A percentile compares a stretch with the other conserved stretches of the same genome.
phyloP scores from a whole-genome alignment of 2,329 filamentous ascomycete species.

The Cyclaneusma minus region DNA sequence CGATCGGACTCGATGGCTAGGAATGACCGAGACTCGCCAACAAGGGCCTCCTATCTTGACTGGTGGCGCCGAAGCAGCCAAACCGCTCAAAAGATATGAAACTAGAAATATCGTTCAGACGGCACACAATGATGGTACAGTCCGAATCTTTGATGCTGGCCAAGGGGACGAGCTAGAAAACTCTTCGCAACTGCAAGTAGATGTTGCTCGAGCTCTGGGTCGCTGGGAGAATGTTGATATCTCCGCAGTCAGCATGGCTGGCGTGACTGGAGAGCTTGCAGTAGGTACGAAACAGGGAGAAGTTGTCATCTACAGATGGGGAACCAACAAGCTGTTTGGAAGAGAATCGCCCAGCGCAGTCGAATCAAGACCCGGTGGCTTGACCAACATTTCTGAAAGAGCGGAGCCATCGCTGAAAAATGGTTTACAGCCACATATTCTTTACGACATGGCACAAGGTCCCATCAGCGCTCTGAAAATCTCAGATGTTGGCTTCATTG shows the following conservation, averaged over 20 bases:
- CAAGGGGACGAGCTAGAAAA: slow-evolving; percentile 93
- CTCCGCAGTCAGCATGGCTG: slow-evolving; percentile 63
- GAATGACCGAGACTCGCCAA: slow-evolving; percentile 70
- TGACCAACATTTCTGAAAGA: slow-evolving; percentile 61
- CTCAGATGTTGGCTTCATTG: slow-evolving; percentile 88
- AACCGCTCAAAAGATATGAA: slow-evolving; percentile 63
- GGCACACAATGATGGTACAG: slow-evolving; percentile 77
- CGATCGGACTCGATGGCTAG: slow-evolving; percentile 71
- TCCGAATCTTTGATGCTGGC: slow-evolving; percentile 87
- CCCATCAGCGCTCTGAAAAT: slow-evolving; percentile 65
- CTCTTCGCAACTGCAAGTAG: slow-evolving; percentile 62
- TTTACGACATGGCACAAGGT: slow-evolving; percentile 75
- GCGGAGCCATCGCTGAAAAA: slow-evolving; percentile 61
- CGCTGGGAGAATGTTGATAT: slow-evolving; percentile 66
- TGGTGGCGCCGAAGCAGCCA: slow-evolving; percentile 60
- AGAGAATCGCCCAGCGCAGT: slow-evolving; percentile 35
- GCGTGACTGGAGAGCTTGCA: slow-evolving; percentile 70
- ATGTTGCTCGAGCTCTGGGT: slow-evolving; percentile 68
- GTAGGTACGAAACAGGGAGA: slow-evolving; percentile 75
- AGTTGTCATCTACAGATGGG: slow-evolving; percentile 76
- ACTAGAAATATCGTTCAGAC: slow-evolving; percentile 72
- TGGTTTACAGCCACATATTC: slow-evolving; percentile 62
- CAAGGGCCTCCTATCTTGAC: slow-evolving; percentile 64
- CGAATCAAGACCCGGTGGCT: slow-evolving; percentile 46
- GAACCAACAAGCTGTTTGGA: slow-evolving; percentile 59